These are phyloP conservation scores for Zygotorulaspora chibaensis DNA, from an alignment of 805 yeast genomes.

Conservation along the genomic window DNA sequence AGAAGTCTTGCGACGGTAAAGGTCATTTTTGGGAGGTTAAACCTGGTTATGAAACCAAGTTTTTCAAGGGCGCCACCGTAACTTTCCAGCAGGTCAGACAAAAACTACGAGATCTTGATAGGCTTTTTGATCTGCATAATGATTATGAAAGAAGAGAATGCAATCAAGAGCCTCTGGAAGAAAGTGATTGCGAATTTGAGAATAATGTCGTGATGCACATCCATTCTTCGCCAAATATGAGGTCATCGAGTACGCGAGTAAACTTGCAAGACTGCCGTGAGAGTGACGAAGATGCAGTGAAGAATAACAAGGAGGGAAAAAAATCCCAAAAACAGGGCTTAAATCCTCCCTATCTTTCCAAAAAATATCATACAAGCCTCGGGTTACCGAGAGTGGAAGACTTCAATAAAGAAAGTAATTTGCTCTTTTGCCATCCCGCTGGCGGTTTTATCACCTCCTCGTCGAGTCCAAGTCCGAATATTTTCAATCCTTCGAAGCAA, in stretches of 20 bases:
- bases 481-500: slow-evolving; percentile 19
- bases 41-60: slow-evolving; percentile 76
- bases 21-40: slow-evolving; percentile 89
- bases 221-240: slow-evolving; percentile 13
- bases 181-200: slow-evolving; percentile 11
- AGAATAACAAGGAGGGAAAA: slow-evolving; percentile 1
- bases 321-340: slow-evolving; percentile 2
- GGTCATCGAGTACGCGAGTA: slow-evolving; percentile 8
- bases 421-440: neutral
- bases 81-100: slow-evolving; percentile 23
- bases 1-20: slow-evolving; percentile 83
- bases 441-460: neutral
- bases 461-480: slow-evolving; percentile 7
- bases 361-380: slow-evolving; percentile 18
- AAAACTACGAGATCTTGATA: slow-evolving; percentile 19
- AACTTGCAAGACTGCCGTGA: neutral
- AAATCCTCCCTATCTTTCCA: slow-evolving; percentile 17
- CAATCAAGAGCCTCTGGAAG: slow-evolving; percentile 10
- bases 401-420: neutral
- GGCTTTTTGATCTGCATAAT: slow-evolving; percentile 8
- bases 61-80: slow-evolving; percentile 49
- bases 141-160: neutral
- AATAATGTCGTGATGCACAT: slow-evolving; percentile 4
- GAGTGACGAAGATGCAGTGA: neutral
- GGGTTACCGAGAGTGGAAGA: slow-evolving; percentile 12